phyloP scores from a whole-genome alignment of 352 stramenopile genomes.

The Phytopythium kandeliae region DNA sequence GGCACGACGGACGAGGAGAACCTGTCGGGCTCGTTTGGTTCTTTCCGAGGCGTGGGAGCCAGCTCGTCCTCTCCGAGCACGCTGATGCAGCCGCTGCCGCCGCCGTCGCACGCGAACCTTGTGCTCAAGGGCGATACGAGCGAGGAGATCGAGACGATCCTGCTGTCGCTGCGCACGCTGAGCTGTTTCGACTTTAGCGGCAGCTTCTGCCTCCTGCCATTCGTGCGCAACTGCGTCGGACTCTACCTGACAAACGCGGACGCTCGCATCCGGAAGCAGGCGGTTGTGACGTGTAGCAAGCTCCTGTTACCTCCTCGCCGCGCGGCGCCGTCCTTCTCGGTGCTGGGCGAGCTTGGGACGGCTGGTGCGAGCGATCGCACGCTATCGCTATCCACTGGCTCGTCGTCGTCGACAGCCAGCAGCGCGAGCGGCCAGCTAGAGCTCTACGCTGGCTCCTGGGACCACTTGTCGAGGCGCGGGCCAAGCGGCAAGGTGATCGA shows the following conservation, averaged over 20 bases:
- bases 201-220: conserved; percentile 93
- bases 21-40: conserved; percentile 5
- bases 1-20: conserved; percentile 24
- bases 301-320: conserved; percentile 42
- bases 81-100: conserved; percentile 7
- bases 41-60: not conserved
- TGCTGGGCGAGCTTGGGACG: not conserved
- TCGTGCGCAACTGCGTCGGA: conserved; percentile 92
- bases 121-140: conserved; percentile 76
- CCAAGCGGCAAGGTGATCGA: conserved; percentile 90
- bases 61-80: not conserved
- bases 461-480: conserved; percentile 67
- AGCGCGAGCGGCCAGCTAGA: not conserved
- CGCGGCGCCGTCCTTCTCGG: conserved; percentile 14
- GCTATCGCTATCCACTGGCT: conserved; percentile 8
- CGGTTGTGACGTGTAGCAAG: conserved; percentile 78
- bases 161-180: conserved; percentile 92
- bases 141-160: conserved; percentile 68
- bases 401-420: conserved; percentile 4
- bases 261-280: conserved; percentile 88
- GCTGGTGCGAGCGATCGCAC: conserved; percentile 4
- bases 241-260: conserved; percentile 91
- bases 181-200: conserved; percentile 91
- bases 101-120: conserved; percentile 13
- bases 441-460: conserved; percentile 22